Evolutionary conservation across 169 alveolate genomes (phyloP).

Genomic region (Plasmodium malariae): DNA sequence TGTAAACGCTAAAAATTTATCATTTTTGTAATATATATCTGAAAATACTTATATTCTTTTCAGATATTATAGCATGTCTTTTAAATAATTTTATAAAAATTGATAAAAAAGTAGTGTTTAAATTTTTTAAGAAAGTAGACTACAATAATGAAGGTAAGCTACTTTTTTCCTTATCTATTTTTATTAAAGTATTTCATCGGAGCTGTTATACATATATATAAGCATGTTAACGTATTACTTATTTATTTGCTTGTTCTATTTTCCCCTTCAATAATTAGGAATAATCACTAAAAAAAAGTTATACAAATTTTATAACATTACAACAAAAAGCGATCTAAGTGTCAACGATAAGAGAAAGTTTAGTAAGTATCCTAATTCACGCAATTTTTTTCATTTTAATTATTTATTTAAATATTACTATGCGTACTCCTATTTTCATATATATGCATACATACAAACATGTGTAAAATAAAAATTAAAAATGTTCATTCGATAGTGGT

Average conservation of each 20-base stretch:
- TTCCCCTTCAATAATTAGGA: constrained; percentile 2
- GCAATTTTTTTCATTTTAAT: background rate
- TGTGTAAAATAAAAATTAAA: no score
- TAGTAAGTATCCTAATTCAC: constrained; percentile 37
- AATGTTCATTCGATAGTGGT: no score
- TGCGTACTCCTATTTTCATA: no score
- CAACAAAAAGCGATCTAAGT: constrained; percentile 16
- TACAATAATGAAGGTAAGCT: constrained; percentile 50
- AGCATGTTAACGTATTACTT: no score
- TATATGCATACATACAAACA: no score
- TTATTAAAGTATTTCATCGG: background rate
- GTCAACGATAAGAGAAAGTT: constrained; percentile 28
- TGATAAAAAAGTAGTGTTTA: constrained; percentile 24
- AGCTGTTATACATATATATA: background rate
- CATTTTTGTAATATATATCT: background rate
- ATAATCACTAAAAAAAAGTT: constrained; percentile 45
- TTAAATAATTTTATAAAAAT: constrained; percentile 51
- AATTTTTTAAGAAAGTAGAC: constrained; percentile 56
- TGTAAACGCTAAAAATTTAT: background rate
- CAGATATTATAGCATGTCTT: constrained; percentile 58
- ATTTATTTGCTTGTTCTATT: no score
- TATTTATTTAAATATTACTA: background rate
- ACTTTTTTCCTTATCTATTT: background rate
- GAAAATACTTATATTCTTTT: background rate
- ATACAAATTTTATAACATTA: constrained; percentile 37